Base-by-base conservation (phyloP, 2,329 filamentous ascomycete species). In the Chalara sp. region DNA sequence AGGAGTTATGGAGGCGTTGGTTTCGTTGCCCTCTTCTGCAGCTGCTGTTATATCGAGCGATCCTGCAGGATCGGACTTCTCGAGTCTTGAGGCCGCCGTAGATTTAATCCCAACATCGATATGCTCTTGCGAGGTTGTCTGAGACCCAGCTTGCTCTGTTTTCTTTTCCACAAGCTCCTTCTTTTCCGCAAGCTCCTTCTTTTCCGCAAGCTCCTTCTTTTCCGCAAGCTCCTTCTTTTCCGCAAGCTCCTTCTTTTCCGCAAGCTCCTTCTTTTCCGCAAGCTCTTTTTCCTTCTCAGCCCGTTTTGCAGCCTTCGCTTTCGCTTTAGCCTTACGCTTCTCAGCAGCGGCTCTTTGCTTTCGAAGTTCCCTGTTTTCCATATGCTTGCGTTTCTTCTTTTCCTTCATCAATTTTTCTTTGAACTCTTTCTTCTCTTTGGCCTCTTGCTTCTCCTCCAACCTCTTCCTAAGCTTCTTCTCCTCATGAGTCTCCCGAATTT, bases 401-500 rank as follows among this genome's bases (percentile, higher is more conserved):
- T 45, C 63, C 56, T 52, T 53, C 41, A 42, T 53, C 43, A 53
- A 39, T 13, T 45, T 45, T 8, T 32, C 43, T 13, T 32, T 45
- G 21, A 45, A 12, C 28, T 45, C 46, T 3, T 48, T 41, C 33
- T 32, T 40, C 33, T 48, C 13, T 32, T 48, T n/a, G 10, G 28
- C 5, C 6, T 41, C 13, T 37, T 48, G n/a, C 33, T 40, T 32
- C 8, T 13, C 43, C 28, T 45, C 30, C 8, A 45, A 32, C 37
- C 51, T 47, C 32, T 59, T 47, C n/a, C 41, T 45, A 30, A 28
- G 43, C 39, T 53, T 33, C 12, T 53, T 53, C 46, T 60, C 53
- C 46, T 59, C 56, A 5, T 55, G 54, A 33, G 47, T 55, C 12
- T 58, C 55, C 43, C 61, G 53, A 33, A 76, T 60, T 31, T 71